These are phyloP conservation scores for Dioszegia hungarica DNA, from an alignment of 768 basidiomycete species.

Conservation along the genomic window DNA sequence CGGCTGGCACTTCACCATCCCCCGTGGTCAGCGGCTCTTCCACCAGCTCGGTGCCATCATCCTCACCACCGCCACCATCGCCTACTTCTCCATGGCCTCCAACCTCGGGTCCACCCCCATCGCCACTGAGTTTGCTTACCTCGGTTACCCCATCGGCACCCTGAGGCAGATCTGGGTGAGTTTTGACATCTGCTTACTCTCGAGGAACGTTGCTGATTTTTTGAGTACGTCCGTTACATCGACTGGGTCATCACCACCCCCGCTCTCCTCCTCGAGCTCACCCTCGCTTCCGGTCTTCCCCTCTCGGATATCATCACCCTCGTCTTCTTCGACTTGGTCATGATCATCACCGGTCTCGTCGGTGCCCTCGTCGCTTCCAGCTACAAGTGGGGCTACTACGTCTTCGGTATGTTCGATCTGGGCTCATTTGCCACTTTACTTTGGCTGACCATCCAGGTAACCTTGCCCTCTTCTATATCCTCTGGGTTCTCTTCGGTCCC, in stretches of 20 bases:
- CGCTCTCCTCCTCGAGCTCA: conserved; percentile 53
- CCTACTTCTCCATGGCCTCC: conserved; percentile 59
- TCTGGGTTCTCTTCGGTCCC: conserved; percentile 49
- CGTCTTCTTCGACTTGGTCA: conserved; percentile 54
- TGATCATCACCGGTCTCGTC: conserved; percentile 54
- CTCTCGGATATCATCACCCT: conserved; percentile 55
- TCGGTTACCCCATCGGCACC: conserved; percentile 50
- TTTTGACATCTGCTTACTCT: conserved; percentile 47
- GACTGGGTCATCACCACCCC: conserved; percentile 53
- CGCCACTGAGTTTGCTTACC: conserved; percentile 51
- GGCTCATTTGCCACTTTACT: conserved; percentile 25
- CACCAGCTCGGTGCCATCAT: conserved; percentile 56
- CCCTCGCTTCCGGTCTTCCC: conserved; percentile 55
- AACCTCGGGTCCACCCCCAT: conserved; percentile 56
- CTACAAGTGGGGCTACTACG: conserved; percentile 57
- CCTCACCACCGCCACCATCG: conserved; percentile 53
- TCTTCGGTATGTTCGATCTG: conserved; percentile 55
- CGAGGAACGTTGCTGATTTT: conserved; percentile 20
- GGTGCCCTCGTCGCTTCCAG: conserved; percentile 55
- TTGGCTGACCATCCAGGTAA: neutral
- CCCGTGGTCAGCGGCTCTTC: conserved; percentile 53
- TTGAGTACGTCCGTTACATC: conserved; percentile 30
- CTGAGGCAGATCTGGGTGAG: conserved; percentile 48
- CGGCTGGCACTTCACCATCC: conserved; percentile 50
- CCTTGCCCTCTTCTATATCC: conserved; percentile 43